phyloP scores from a whole-genome alignment of 495 filamentous ascomycete species.

The Durotheca rogersii region DNA sequence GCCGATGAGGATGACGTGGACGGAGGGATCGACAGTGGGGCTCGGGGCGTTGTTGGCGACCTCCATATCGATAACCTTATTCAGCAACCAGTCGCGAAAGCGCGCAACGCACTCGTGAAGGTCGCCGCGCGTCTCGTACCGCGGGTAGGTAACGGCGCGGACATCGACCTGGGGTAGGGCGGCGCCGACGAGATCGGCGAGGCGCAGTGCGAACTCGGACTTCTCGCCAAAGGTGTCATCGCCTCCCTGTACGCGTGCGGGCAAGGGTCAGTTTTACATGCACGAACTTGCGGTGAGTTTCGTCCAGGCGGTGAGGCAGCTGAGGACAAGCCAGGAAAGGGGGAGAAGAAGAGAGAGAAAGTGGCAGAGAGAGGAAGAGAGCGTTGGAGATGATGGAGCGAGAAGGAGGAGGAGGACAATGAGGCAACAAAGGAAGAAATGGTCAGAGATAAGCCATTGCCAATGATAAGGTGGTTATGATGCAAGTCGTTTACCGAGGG shows the following conservation, averaged over 20 bases:
- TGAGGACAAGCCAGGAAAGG: slow-evolving; percentile 1
- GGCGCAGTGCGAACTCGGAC: slow-evolving; percentile 67
- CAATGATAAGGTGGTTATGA: too few species aligned
- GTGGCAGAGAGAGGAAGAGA: too few species aligned
- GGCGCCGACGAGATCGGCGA: slow-evolving; percentile 67
- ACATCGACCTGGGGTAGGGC: slow-evolving; percentile 75
- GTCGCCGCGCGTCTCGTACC: slow-evolving; percentile 89
- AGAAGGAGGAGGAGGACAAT: not conserved
- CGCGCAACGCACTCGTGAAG: slow-evolving; percentile 72
- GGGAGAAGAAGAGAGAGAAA: not conserved
- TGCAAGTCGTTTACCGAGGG: too few species aligned
- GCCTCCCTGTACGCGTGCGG: slow-evolving; percentile 64
- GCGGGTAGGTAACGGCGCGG: slow-evolving; percentile 74
- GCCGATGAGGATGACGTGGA: slow-evolving; percentile 80
- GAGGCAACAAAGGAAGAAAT: not conserved
- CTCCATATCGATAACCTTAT: slow-evolving; percentile 92
- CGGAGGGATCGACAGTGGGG: slow-evolving; percentile 84
- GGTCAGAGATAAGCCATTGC: not conserved
- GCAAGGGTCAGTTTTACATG: too few species aligned
- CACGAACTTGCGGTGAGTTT: not conserved
- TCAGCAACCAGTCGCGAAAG: slow-evolving; percentile 90
- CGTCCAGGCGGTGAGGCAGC: not conserved
- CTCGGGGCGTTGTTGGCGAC: slow-evolving; percentile 78
- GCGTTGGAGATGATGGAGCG: not conserved
- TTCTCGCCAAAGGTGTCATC: slow-evolving; percentile 78